Evolutionary conservation across 805 yeast species (phyloP).

Genomic region (Metschnikowia baotianmanensis): DNA sequence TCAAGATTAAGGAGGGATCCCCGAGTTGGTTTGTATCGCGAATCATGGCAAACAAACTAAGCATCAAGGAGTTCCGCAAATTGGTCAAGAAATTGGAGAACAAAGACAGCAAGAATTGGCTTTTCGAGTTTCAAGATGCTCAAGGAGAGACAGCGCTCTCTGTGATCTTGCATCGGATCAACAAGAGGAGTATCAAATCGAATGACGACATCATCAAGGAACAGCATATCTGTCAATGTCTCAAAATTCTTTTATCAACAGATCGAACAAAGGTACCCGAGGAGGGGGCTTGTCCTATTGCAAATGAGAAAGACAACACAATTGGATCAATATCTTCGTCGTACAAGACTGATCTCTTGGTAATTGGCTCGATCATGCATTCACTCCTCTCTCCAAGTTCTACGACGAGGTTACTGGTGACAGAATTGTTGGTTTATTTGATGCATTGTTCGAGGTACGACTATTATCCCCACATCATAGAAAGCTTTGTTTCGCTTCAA

Average conservation of each 20-base stretch:
- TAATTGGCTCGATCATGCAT: conserved; percentile 36
- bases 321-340: conserved; percentile 9
- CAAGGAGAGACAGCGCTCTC: conserved; percentile 46
- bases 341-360: conserved; percentile 27
- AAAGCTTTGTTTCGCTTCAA: conserved; percentile 33
- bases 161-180: conserved; percentile 36
- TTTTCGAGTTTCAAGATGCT: conserved; percentile 31
- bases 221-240: conserved; percentile 36
- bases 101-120: conserved; percentile 29
- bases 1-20: conserved; percentile 35
- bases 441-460: conserved; percentile 20
- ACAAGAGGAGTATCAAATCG: conserved; percentile 42
- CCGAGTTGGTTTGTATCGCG: conserved; percentile 42
- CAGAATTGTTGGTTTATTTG: conserved; percentile 42
- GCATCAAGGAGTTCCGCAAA: conserved; percentile 32
- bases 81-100: conserved; percentile 32
- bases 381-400: conserved; percentile 41
- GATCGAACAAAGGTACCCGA: conserved; percentile 18
- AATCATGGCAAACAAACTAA: conserved; percentile 34
- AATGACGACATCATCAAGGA: conserved; percentile 45
- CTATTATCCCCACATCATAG: conserved; percentile 27
- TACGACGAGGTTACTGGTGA: conserved; percentile 39
- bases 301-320: conserved; percentile 10
- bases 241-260: conserved; percentile 32
- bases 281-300: conserved; percentile 8